These are phyloP conservation scores for Dendrocalamus sinicus DNA, from an alignment of 176 grass and related monocot species.

Conservation along the genomic window DNA sequence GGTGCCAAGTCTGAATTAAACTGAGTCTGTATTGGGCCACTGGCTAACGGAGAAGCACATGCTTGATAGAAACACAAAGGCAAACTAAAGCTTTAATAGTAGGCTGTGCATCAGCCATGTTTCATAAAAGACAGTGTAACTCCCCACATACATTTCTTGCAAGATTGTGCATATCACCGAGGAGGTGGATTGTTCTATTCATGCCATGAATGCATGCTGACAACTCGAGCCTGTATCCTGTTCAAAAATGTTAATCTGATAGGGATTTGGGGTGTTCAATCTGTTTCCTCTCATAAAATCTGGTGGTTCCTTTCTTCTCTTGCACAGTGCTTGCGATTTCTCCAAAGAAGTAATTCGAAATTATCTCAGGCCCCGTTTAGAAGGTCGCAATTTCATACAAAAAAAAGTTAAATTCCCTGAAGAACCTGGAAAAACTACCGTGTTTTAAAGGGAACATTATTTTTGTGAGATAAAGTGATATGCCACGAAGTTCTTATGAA, in stretches of 20 bases:
- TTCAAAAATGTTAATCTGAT: constrained; percentile 18
- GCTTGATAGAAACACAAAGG: neutral
- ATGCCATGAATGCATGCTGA: constrained; percentile 42
- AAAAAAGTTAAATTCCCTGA: neutral
- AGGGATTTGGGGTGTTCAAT: neutral
- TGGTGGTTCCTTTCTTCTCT: neutral
- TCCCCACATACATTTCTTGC: neutral
- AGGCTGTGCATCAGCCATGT: neutral
- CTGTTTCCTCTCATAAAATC: neutral
- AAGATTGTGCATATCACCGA: neutral
- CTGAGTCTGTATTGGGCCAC: no score
- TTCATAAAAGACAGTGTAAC: neutral
- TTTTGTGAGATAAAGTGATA: neutral
- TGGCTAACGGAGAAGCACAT: neutral
- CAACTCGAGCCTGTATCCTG: neutral
- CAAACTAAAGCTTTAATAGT: neutral
- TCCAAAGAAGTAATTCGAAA: neutral
- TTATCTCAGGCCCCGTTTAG: no score
- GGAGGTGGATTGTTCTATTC: constrained; percentile 48
- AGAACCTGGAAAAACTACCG: neutral
- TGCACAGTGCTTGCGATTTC: neutral
- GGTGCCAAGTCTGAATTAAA: neutral
- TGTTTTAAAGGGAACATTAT: neutral
- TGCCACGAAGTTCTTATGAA: no score
- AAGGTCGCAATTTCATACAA: no score